Percentiles rank a stretch among this genome's conserved stretches.
Evolutionary conservation across 1,284 basidiomycete species (phyloP).

Genomic region (Rhodotorula sp.): DNA sequence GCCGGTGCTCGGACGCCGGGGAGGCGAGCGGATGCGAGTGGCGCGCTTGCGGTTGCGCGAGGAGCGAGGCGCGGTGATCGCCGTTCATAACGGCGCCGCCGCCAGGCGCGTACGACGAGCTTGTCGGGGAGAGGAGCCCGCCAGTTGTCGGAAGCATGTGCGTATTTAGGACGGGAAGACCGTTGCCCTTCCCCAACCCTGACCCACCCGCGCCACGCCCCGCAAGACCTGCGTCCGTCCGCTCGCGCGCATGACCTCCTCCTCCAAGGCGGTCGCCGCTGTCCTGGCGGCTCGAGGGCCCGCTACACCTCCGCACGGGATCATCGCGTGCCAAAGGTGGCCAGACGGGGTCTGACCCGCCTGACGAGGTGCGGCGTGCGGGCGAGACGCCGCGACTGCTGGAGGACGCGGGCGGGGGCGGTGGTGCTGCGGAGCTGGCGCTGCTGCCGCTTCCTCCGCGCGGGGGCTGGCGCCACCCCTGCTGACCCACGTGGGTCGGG

Average conservation of each 20-base stretch:
- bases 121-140: background rate
- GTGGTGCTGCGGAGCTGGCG: background rate
- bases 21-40: background rate
- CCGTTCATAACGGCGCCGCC: background rate
- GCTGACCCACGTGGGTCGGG: background rate
- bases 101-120: background rate
- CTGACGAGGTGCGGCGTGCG: background rate
- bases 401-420: background rate
- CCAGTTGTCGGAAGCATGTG: background rate
- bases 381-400: constrained; percentile 1
- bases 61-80: background rate
- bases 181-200: background rate
- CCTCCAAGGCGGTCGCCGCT: background rate
- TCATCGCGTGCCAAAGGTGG: background rate
- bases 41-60: background rate
- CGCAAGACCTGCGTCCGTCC: constrained; percentile 3
- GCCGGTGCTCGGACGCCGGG: background rate
- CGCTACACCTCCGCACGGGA: background rate
- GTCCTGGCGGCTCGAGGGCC: background rate
- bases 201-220: constrained; percentile 10
- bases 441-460: constrained; percentile 1
- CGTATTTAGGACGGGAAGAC: constrained; percentile 14
- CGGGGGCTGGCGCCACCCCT: background rate
- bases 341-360: background rate
- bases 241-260: background rate